Conservation (phyloP, 2,329 filamentous ascomycete genomes). For the Stagonosporopsis tanaceti region DNA sequence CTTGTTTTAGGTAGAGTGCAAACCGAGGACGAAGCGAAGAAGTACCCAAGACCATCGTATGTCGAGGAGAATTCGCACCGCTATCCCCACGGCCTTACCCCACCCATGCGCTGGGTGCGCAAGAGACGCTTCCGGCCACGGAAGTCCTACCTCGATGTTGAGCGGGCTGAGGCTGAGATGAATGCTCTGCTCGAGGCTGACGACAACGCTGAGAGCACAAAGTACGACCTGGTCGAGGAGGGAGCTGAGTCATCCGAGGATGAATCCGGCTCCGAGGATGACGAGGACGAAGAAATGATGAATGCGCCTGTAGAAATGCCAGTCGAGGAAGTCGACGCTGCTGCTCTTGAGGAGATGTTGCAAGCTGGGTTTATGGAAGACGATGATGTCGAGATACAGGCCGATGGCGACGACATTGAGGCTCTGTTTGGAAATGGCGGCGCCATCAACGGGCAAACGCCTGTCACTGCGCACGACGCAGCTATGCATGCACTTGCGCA, state of each 20-base stretch:
- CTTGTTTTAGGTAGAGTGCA: conserved; percentile 75
- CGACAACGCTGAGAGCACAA: conserved; percentile 62
- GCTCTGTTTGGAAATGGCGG: conserved; percentile 38
- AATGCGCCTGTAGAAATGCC: conserved; percentile 55
- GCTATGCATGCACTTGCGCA: conserved; percentile 49
- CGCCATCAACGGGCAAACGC: conserved; percentile 42
- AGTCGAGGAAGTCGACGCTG: conserved; percentile 49
- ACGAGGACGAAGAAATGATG: conserved; percentile 51
- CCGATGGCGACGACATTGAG: conserved; percentile 41
- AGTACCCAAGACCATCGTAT: conserved; percentile 71
- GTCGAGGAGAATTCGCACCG: conserved; percentile 72
- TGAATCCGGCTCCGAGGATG: conserved; percentile 47
- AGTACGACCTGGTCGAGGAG: conserved; percentile 65
- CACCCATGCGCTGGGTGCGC: conserved; percentile 84
- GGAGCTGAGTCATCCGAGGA: conserved; percentile 55
- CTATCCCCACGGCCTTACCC: conserved; percentile 86
- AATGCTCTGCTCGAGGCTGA: conserved; percentile 77
- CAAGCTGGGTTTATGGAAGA: conserved; percentile 47
- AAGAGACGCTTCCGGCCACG: conserved; percentile 85
- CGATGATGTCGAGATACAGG: conserved; percentile 43
- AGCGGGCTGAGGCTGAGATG: conserved; percentile 83
- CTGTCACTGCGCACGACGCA: conserved; percentile 47
- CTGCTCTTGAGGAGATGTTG: conserved; percentile 46
- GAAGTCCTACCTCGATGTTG: conserved; percentile 81
- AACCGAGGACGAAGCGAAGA: conserved; percentile 60